These are phyloP conservation scores for Astrothelium subdiscretum DNA, from an alignment of 495 filamentous ascomycete genomes.

Conservation along the genomic window DNA sequence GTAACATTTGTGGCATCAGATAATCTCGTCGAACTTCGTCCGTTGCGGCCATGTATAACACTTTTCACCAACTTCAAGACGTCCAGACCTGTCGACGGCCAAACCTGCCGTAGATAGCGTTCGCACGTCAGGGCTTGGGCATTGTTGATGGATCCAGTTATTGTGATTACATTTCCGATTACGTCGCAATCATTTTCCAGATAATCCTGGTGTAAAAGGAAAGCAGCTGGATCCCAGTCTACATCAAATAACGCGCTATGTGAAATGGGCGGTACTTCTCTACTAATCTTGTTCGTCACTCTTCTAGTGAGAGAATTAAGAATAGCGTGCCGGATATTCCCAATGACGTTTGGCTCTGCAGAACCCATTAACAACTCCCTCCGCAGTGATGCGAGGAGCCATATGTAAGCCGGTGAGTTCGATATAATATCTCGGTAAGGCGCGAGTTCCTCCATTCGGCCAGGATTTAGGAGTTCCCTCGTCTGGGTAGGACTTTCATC, in stretches of 20 bases:
- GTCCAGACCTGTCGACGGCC: conserved; percentile 22
- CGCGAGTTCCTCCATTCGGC: too few species aligned
- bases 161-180: conserved; percentile 20
- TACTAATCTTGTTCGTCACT: neutral
- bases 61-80: conserved; percentile 8
- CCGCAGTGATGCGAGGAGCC: neutral
- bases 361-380: neutral
- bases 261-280: too few species aligned
- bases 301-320: neutral
- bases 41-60: neutral
- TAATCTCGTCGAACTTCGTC: neutral
- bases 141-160: conserved; percentile 20
- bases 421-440: too few species aligned
- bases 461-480: too few species aligned
- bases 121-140: conserved; percentile 24
- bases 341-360: neutral
- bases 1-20: neutral
- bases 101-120: conserved; percentile 25
- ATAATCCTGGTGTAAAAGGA: conserved; percentile 21
- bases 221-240: conserved; percentile 20
- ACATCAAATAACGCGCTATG: conserved; percentile 1
- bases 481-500: too few species aligned
- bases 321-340: neutral
- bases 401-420: neutral
- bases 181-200: conserved; percentile 9